Evolutionary conservation across 352 stramenopile species (phyloP).

Genomic region (Phytophthora melonis): DNA sequence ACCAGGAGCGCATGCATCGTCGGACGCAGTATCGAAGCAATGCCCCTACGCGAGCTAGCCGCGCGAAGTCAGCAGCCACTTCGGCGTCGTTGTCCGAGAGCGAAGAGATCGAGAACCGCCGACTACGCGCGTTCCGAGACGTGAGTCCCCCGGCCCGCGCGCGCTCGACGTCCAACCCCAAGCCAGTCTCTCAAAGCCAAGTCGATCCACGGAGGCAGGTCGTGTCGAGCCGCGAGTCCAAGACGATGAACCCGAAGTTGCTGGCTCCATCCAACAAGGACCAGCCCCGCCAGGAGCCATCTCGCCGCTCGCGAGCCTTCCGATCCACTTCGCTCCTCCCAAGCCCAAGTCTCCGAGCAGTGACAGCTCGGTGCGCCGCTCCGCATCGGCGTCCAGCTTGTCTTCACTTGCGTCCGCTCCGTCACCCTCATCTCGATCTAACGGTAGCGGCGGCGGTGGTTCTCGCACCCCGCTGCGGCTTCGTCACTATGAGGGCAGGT

Average conservation of each 20-base stretch:
- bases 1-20: conserved; percentile 12
- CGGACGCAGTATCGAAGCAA: conserved; percentile 5
- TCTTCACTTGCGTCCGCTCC: conserved; percentile 24
- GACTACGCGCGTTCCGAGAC: conserved; percentile 15
- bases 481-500: conserved; percentile 47
- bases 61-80: conserved; percentile 1
- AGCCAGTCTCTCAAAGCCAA: conserved; percentile 18
- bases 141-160: conserved; percentile 20
- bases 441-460: background rate
- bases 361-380: conserved; percentile 26
- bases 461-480: conserved; percentile 36
- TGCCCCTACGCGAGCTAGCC: conserved; percentile 6
- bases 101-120: conserved; percentile 24
- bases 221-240: conserved; percentile 25
- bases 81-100: conserved; percentile 21
- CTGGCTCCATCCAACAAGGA: conserved; percentile 13
- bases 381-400: conserved; percentile 27
- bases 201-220: conserved; percentile 15
- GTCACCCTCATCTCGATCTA: conserved; percentile 2
- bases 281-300: conserved; percentile 5
- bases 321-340: conserved; percentile 26
- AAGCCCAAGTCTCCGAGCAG: conserved; percentile 12
- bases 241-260: conserved; percentile 29
- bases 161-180: conserved; percentile 29
- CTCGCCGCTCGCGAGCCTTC: conserved; percentile 4